phyloP scores from a whole-genome alignment of 169 alveolate species.

The Eimeria sp. region DNA sequence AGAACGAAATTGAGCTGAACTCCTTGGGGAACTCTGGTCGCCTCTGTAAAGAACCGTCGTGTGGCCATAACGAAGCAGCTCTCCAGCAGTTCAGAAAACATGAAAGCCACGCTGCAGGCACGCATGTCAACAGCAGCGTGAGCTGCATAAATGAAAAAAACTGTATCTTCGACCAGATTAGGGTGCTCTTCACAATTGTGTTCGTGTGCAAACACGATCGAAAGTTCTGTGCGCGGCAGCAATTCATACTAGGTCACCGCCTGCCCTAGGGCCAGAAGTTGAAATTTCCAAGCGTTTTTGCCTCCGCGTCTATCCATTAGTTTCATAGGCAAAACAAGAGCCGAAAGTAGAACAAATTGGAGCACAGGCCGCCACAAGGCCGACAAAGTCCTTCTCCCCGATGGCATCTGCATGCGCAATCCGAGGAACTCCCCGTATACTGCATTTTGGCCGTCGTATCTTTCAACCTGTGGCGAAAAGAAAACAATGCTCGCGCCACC shows the following conservation, averaged over 20 bases:
- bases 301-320: constrained; percentile 51
- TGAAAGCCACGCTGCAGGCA: constrained; percentile 26
- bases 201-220: background rate
- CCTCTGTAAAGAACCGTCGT: background rate
- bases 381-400: background rate
- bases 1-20: constrained; percentile 21
- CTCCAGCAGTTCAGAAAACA: constrained; percentile 33
- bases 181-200: background rate
- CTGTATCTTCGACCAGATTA: background rate
- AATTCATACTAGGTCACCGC: constrained; percentile 55
- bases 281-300: constrained; percentile 52
- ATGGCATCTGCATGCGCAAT: background rate
- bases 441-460: background rate
- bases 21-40: constrained; percentile 38
- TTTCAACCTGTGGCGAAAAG: background rate
- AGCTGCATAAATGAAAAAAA: background rate
- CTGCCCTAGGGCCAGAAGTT: constrained; percentile 54
- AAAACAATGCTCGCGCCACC: background rate
- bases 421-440: constrained; percentile 10
- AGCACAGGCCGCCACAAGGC: constrained; percentile 27
- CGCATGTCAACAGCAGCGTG: background rate
- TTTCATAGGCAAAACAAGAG: constrained; percentile 55
- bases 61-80: constrained; percentile 13
- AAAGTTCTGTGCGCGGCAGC: background rate
- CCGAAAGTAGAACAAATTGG: constrained; percentile 34